These are phyloP conservation scores for Micractinium sp. DNA, from an alignment of 139 green algal genomes.

Conservation along the genomic window DNA sequence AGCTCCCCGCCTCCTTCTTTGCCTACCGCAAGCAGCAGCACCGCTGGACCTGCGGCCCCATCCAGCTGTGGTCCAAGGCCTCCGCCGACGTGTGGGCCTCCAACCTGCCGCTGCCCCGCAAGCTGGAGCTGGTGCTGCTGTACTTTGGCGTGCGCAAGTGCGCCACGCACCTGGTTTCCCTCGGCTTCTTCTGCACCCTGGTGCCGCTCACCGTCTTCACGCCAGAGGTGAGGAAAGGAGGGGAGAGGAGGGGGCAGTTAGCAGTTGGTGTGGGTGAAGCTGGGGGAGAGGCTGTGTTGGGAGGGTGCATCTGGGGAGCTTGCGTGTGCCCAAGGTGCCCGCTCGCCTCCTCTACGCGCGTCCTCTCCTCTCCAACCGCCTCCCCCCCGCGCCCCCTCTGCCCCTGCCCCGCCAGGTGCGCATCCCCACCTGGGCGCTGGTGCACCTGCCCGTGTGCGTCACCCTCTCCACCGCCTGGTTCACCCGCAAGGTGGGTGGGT, in stretches of 20 bases:
- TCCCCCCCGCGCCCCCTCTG: neutral
- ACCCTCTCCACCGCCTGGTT: constrained; percentile 82
- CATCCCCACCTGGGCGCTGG: constrained; percentile 81
- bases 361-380: neutral
- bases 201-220: constrained; percentile 77
- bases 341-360: too few relatives aligned
- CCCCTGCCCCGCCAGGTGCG: constrained; percentile 53
- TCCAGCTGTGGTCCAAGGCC: constrained; percentile 79
- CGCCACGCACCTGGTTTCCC: constrained; percentile 79
- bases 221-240: constrained; percentile 54
- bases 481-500: constrained; percentile 61
- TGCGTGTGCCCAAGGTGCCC: too few relatives aligned
- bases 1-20: constrained; percentile 91
- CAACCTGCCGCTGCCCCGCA: constrained; percentile 42
- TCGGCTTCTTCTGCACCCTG: constrained; percentile 88
- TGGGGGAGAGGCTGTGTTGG: too few relatives aligned
- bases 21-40: constrained; percentile 99
- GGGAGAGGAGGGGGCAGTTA: too few relatives aligned
- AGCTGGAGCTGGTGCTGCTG: constrained; percentile 80
- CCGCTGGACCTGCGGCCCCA: constrained; percentile 88
- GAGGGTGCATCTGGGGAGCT: too few relatives aligned
- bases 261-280: too few relatives aligned
- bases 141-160: constrained; percentile 88
- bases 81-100: constrained; percentile 70
- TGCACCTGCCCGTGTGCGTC: constrained; percentile 83